A percentile compares a stretch with the other conserved stretches of the same genome.
Conservation (phyloP, 1,139 yeast genomes). For the Saccharomyces hybrid region DNA sequence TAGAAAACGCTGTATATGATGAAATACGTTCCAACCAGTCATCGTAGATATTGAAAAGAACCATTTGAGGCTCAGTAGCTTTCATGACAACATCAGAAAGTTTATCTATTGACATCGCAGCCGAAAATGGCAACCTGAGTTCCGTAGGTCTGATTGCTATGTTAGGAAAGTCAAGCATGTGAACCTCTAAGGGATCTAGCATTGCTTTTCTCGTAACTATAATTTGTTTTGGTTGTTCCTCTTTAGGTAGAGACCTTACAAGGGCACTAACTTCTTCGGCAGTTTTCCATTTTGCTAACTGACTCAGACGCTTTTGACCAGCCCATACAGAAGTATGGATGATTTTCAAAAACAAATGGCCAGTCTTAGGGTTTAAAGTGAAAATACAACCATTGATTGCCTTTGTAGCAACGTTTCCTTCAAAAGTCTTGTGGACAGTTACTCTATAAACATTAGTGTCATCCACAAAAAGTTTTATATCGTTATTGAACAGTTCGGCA, state of each 20-base stretch:
- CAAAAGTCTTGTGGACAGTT: slow-evolving; percentile 85
- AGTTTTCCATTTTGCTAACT: slow-evolving; percentile 94
- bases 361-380: slow-evolving; percentile 81
- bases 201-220: slow-evolving; percentile 88
- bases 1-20: slow-evolving; percentile 88
- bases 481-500: slow-evolving; percentile 81
- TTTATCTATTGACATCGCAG: slow-evolving; percentile 77
- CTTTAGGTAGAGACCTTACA: slow-evolving; percentile 79
- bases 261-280: slow-evolving; percentile 97
- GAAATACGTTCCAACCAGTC: slow-evolving; percentile 85
- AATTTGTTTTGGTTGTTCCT: slow-evolving; percentile 90
- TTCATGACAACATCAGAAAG: slow-evolving; percentile 69
- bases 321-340: slow-evolving; percentile 96
- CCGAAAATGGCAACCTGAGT: slow-evolving; percentile 79
- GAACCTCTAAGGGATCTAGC: slow-evolving; percentile 92
- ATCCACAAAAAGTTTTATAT: slow-evolving; percentile 77
- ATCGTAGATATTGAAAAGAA: slow-evolving; percentile 81
- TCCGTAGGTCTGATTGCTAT: slow-evolving; percentile 86
- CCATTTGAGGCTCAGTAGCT: slow-evolving; percentile 93
- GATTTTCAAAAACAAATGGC: slow-evolving; percentile 79
- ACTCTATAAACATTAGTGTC: slow-evolving; percentile 92
- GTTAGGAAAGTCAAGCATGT: slow-evolving; percentile 93
- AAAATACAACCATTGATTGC: slow-evolving; percentile 93
- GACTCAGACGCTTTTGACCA: slow-evolving; percentile 91
- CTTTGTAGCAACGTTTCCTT: slow-evolving; percentile 87